These are phyloP conservation scores for Speleostelium caveatum DNA, from an alignment of 78 protist genomes.

Conservation along the genomic window DNA sequence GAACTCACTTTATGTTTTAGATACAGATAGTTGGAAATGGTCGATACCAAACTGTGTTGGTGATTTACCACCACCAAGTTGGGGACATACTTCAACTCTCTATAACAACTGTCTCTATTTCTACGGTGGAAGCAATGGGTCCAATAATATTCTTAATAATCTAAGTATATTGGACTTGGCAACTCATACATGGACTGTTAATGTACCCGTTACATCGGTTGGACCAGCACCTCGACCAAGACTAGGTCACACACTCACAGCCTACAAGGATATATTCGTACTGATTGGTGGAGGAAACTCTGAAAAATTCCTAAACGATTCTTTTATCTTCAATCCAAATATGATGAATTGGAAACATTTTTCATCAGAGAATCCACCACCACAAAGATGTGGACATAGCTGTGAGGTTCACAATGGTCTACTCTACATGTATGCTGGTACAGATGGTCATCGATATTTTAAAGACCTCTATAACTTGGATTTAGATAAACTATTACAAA, in stretches of 20 bases:
- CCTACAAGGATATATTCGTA: background rate
- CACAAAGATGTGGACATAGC: slow-evolving; percentile 33
- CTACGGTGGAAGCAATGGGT: slow-evolving; percentile 19
- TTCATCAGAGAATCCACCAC: slow-evolving; percentile 16
- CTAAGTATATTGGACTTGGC: slow-evolving; percentile 20
- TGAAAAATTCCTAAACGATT: slow-evolving; percentile 34
- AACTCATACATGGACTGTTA: slow-evolving; percentile 43
- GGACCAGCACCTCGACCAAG: slow-evolving; percentile 6
- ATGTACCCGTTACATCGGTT: slow-evolving; percentile 1
- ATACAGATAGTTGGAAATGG: slow-evolving; percentile 34
- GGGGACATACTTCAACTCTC: slow-evolving; percentile 45
- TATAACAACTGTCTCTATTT: slow-evolving; percentile 28
- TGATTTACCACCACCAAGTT: slow-evolving; percentile 28
- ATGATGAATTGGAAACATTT: slow-evolving; percentile 52
- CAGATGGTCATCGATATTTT: background rate
- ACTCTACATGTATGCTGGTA: slow-evolving; percentile 49
- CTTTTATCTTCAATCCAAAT: slow-evolving; percentile 11
- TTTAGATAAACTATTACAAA: slow-evolving; percentile 23
- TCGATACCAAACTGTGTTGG: slow-evolving; percentile 63
- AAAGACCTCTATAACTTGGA: slow-evolving; percentile 43
- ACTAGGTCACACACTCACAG: slow-evolving; percentile 31
- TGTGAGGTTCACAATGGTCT: background rate
- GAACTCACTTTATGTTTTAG: slow-evolving; percentile 41
- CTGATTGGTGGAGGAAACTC: slow-evolving; percentile 35
- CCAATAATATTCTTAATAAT: background rate